A percentile compares a stretch with the other conserved stretches of the same genome.
Evolutionary conservation across 192 early-diverging fungal species (phyloP).

Genomic region (Coemansia biformis): DNA sequence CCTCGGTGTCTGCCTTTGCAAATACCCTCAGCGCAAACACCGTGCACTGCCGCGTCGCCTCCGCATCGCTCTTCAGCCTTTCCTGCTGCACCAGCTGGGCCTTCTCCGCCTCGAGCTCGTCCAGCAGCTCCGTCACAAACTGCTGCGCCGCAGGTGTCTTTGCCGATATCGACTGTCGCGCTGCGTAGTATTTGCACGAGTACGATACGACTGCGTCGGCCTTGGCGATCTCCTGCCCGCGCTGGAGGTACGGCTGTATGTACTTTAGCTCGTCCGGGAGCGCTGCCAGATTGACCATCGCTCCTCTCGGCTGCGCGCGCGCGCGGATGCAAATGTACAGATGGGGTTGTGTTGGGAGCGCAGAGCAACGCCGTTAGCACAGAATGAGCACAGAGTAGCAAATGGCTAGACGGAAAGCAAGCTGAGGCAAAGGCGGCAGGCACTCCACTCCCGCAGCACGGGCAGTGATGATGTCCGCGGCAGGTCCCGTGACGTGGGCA

Average conservation of each 20-base stretch:
- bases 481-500: no score
- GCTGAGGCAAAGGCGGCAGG: no score
- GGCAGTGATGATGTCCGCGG: no score
- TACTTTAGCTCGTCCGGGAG: conserved; percentile 61
- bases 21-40: conserved; percentile 89
- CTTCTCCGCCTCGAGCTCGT: conserved; percentile 78
- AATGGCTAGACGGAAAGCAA: no score
- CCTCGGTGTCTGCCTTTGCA: conserved; percentile 85
- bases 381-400: no score
- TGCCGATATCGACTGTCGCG: conserved; percentile 64
- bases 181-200: conserved; percentile 87
- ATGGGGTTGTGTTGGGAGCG: no score
- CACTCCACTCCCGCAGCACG: no score
- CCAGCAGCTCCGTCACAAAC: conserved; percentile 66
- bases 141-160: conserved; percentile 53
- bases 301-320: not conserved
- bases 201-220: conserved; percentile 89
- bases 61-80: conserved; percentile 67
- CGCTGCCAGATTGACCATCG: conserved; percentile 14
- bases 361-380: no score
- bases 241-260: conserved; percentile 75
- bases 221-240: conserved; percentile 68
- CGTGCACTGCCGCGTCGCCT: conserved; percentile 77
- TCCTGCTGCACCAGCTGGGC: conserved; percentile 45
- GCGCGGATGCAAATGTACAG: no score